phyloP scores from a whole-genome alignment of 129 eudicot genomes.

The Gnaphalium uliginosum region DNA sequence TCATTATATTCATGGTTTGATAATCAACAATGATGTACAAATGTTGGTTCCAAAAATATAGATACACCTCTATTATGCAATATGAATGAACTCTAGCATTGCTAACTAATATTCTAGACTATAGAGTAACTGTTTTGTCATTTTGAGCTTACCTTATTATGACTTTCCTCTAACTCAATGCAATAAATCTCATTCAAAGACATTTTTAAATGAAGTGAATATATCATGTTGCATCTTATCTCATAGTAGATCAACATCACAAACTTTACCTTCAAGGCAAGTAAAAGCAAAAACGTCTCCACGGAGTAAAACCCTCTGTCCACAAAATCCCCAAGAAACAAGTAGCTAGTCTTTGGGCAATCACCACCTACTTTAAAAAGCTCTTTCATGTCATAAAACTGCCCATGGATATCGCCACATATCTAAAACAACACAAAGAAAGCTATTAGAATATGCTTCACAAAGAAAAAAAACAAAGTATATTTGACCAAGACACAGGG shows the following conservation, averaged over 20 bases:
- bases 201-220: neutral
- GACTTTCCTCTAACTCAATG: neutral
- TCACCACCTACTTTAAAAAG: conserved; percentile 96
- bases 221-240: conserved; percentile 4
- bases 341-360: conserved; percentile 91
- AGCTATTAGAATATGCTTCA: conserved; percentile 13
- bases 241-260: conserved; percentile 16
- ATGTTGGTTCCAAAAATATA: conserved; percentile 3
- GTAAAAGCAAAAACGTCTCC: conserved; percentile 91
- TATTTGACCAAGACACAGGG: neutral
- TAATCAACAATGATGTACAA: neutral
- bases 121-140: neutral
- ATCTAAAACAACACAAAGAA: conserved; percentile 44
- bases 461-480: neutral
- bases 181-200: neutral
- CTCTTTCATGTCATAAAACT: conserved; percentile 94
- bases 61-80: neutral
- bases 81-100: neutral
- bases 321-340: conserved; percentile 97
- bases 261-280: conserved; percentile 74
- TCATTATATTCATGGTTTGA: conserved; percentile 1
- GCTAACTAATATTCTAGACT: neutral
- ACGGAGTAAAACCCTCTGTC: conserved; percentile 95
- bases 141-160: neutral
- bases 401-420: conserved; percentile 97